Percentiles rank a stretch among this genome's conserved stretches.
These are phyloP conservation scores for Geranomyces variabilis DNA, from an alignment of 192 early-diverging fungal species.

Conservation along the genomic window DNA sequence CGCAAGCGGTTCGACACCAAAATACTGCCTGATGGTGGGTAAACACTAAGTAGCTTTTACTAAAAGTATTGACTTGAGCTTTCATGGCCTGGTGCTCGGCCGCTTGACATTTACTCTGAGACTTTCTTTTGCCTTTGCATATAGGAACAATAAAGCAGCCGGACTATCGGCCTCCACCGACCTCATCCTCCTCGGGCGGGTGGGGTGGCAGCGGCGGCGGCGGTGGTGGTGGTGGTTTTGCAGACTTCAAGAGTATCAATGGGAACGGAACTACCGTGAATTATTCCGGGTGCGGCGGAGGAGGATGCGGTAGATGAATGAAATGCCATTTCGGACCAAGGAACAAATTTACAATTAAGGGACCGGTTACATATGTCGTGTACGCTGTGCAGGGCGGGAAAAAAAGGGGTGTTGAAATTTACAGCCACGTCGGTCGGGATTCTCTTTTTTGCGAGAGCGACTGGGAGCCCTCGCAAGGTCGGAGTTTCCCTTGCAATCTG, in stretches of 20 bases:
- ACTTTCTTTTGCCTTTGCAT: neutral
- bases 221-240: neutral
- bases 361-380: no score
- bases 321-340: no score
- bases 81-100: neutral
- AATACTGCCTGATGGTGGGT: neutral
- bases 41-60: no score
- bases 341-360: no score
- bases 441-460: no score
- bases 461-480: no score
- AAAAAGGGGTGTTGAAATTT: no score
- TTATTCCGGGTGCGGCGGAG: neutral
- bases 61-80: no score
- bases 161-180: neutral
- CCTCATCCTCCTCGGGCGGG: neutral
- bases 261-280: neutral
- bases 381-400: no score
- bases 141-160: neutral
- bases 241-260: neutral
- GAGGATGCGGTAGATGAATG: neutral
- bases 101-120: neutral
- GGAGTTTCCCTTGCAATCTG: no score
- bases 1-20: neutral
- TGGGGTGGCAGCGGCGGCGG: neutral
- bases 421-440: no score